Evolutionary conservation across 352 stramenopile genomes (phyloP).

Genomic region (Phytophthora lateralis): DNA sequence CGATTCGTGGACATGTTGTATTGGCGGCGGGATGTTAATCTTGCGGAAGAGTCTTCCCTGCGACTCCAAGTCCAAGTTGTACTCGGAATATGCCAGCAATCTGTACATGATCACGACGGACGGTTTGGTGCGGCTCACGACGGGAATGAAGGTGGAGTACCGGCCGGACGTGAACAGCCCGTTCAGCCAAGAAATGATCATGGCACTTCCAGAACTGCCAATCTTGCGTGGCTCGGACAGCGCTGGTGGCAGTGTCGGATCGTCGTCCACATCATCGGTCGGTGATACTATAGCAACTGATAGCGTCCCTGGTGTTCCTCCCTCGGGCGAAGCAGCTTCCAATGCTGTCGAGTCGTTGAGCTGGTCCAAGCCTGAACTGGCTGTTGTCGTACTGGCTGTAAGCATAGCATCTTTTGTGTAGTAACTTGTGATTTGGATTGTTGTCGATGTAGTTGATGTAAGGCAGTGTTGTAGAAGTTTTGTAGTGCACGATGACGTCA

Average conservation of each 20-base stretch:
- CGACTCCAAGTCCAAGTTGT: slow-evolving; percentile 54
- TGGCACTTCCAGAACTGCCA: slow-evolving; percentile 11
- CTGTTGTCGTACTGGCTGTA: not conserved
- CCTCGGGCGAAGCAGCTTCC: slow-evolving; percentile 2
- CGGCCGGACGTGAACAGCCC: slow-evolving; percentile 14
- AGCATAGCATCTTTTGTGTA: not conserved
- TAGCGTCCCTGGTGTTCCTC: slow-evolving; percentile 11
- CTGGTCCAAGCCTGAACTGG: not conserved
- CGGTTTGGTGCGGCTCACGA: slow-evolving; percentile 42
- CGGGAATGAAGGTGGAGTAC: slow-evolving; percentile 57
- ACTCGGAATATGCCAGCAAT: slow-evolving; percentile 46
- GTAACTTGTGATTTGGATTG: not conserved
- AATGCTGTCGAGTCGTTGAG: slow-evolving; percentile 4
- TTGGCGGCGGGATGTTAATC: slow-evolving; percentile 59
- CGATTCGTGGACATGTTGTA: slow-evolving; percentile 59
- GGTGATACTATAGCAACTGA: slow-evolving; percentile 4
- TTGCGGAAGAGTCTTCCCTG: slow-evolving; percentile 51
- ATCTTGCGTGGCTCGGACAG: slow-evolving; percentile 7
- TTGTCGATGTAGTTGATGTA: not conserved
- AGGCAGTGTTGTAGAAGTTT: not conserved
- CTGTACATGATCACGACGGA: slow-evolving; percentile 46
- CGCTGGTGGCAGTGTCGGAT: not conserved
- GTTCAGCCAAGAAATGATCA: slow-evolving; percentile 37
- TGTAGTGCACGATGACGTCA: too few species aligned
- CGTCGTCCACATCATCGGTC: slow-evolving; percentile 6